Base-by-base conservation (phyloP, 352 stramenopile genomes). In the Phytophthora fragariaefolia region DNA sequence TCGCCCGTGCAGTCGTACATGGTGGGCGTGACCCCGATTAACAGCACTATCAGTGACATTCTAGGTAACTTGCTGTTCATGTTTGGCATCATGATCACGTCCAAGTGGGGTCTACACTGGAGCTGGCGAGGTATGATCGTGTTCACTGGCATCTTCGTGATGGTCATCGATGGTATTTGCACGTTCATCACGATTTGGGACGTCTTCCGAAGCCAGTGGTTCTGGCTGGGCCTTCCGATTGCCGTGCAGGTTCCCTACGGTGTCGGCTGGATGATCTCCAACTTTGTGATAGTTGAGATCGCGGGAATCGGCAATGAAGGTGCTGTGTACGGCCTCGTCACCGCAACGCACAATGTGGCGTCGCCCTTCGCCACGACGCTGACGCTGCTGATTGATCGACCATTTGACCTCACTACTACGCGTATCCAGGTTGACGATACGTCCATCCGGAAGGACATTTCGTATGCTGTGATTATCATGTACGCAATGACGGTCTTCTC, bases 231-330 rank as follows among this genome's bases (percentile, higher is more conserved):
- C 17, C 50, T 69, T 0, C 67, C 66, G 7, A 63, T 82, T 10
- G 58, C 71, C n/a, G 66, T 80, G 15, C 58, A 76, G 27, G 30
- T 85, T 18, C 76, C 76, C n/a, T 67, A 63, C 40, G 76, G 73
- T 20, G 61, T 82, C 2, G 48, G 64, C 23, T 85, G 66, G 58
- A 71, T 79, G 42, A 77, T 85, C 34, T 78, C 67, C 12, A 75
- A 68, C 54, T 85, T 80, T 27, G 71, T 74, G 20, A 70, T 73
- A 8, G 73, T 82, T 6, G 76, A 85, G 52, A 57, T 85, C 10
- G 58, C 67, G 3, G 66, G 71, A 4, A 66, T 74, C 9, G 76
- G 76, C 51, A 82, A 80, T 24, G 76, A 85, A 68, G 73, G 61
- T 8, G 74, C 69, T 34, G 69, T 82, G n/a, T 80, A 77, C 60